Conservation (phyloP, 805 yeast genomes). For the Yarrowia yakushimensis region DNA sequence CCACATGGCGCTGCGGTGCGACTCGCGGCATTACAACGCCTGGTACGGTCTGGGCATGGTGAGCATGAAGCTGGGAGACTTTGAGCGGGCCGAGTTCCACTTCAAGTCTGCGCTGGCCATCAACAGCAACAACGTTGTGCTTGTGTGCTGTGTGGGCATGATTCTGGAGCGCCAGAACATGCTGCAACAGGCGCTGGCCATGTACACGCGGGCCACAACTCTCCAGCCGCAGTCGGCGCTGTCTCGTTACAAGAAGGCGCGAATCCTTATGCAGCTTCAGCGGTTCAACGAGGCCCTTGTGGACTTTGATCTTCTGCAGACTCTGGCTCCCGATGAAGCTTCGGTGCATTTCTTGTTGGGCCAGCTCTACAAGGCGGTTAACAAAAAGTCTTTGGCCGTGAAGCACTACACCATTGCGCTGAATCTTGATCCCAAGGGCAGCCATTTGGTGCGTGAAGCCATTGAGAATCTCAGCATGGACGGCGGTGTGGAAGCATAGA, state of each 20-base stretch:
- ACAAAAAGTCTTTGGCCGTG: constrained; percentile 72
- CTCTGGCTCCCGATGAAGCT: constrained; percentile 90
- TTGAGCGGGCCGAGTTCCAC: constrained; percentile 77
- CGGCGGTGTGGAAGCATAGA: not conserved
- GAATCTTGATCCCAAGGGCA: constrained; percentile 89
- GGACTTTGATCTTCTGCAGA: constrained; percentile 67
- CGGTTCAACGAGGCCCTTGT: constrained; percentile 67
- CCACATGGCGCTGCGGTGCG: constrained; percentile 70
- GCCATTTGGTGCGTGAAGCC: constrained; percentile 79
- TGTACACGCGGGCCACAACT: constrained; percentile 77
- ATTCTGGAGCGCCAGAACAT: constrained; percentile 74
- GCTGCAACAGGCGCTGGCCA: constrained; percentile 67
- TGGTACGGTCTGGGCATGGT: constrained; percentile 96
- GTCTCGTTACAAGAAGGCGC: constrained; percentile 86
- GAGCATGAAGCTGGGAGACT: constrained; percentile 78
- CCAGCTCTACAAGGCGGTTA: constrained; percentile 72
- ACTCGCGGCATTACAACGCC: constrained; percentile 86
- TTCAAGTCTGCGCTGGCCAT: constrained; percentile 83
- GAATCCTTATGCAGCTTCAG: constrained; percentile 66
- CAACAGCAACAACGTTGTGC: constrained; percentile 84
- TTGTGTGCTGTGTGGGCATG: constrained; percentile 92
- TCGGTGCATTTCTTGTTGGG: constrained; percentile 88
- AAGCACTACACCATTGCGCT: constrained; percentile 83
- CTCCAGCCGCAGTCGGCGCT: constrained; percentile 82
- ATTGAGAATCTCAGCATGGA: constrained; percentile 47